Evolutionary conservation across 2,329 filamentous ascomycete genomes (phyloP).

Genomic region (Beauveria pseudobassiana): DNA sequence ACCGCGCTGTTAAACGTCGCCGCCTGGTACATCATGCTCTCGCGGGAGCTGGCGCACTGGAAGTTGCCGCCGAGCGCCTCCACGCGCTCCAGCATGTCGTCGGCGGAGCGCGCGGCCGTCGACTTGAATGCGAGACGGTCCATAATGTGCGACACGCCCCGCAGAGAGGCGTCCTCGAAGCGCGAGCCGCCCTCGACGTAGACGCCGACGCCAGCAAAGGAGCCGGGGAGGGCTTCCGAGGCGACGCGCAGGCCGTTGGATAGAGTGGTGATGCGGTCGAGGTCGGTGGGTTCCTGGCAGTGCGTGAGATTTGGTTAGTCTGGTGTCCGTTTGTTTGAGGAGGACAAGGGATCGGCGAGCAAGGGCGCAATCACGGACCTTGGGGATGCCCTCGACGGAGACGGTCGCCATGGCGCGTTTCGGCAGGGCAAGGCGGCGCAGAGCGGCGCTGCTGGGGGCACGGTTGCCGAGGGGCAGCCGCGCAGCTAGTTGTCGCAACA

Average conservation of each 20-base stretch:
- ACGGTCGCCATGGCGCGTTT: constrained; percentile 26
- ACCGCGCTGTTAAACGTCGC: constrained; percentile 95
- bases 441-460: constrained; percentile 18
- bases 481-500: constrained; percentile 30
- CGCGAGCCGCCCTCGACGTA: constrained; percentile 94
- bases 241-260: constrained; percentile 91
- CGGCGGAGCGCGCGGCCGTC: constrained; percentile 62
- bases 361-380: constrained; percentile 18
- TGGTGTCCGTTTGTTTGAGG: not conserved
- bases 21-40: constrained; percentile 97
- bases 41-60: constrained; percentile 89
- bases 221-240: constrained; percentile 87
- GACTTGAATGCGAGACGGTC: constrained; percentile 93
- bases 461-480: constrained; percentile 23
- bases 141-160: constrained; percentile 92
- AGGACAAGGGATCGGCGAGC: not conserved
- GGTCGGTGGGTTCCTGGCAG: constrained; percentile 64
- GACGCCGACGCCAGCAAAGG: constrained; percentile 90
- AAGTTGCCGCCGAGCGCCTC: constrained; percentile 92
- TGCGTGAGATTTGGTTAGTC: not conserved
- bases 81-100: constrained; percentile 80
- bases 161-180: constrained; percentile 78
- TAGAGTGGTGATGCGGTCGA: constrained; percentile 81
- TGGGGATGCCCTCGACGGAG: constrained; percentile 28
- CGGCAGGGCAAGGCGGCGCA: constrained; percentile 18